Base-by-base conservation (phyloP, 495 filamentous ascomycete genomes). In the Xylaria bambusicola region DNA sequence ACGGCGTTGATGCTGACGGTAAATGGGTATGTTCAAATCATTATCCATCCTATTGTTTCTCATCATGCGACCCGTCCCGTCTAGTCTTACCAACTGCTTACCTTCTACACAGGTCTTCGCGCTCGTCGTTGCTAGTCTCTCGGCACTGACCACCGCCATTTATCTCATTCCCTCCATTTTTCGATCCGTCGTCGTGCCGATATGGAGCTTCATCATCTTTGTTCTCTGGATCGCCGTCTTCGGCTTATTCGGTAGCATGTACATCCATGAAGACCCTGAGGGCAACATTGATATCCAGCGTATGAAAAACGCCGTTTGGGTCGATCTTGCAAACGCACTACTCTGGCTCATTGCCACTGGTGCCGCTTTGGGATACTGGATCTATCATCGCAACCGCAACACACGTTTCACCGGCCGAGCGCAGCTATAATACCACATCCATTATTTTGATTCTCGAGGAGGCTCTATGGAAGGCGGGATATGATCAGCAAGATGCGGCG, bases 281-380 rank as follows among this genome's bases (percentile, higher is more conserved):
- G 83, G 82, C 27, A 77, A 90, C 69, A 62, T 58, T 15, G 79
- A 79, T 20, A 80, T 91, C 49, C 75, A 78, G 63, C 80, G 89
- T 29, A 94, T 96, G 91, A 88, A 91, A 72, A 85, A 87, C 71
- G 90, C 91, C 26, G 89, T 92, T 27, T 96, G 91, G 90, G 74
- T 95, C 21, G 90, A 93, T 72, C 74, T 95, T 49, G 72, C 83
- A 21, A 88, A 87, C 66, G 80, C 88, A 69, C 58, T 88, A 33
- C 73, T 96, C 23, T 96, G 91, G 91, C 68, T 88, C 26, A 66
- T 85, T 29, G 86, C 81, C 10, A 75, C 76, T 2, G 62, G 79
- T 15, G 74, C 69, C 12, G 71, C 72, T 24, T 66, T 69, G 7
- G 53, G 67, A 0, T 82, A 79, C 61, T 83, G 74, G 75, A 73